phyloP scores from a whole-genome alignment of 2,329 filamentous ascomycete species.

The Aureobasidium sp. region DNA sequence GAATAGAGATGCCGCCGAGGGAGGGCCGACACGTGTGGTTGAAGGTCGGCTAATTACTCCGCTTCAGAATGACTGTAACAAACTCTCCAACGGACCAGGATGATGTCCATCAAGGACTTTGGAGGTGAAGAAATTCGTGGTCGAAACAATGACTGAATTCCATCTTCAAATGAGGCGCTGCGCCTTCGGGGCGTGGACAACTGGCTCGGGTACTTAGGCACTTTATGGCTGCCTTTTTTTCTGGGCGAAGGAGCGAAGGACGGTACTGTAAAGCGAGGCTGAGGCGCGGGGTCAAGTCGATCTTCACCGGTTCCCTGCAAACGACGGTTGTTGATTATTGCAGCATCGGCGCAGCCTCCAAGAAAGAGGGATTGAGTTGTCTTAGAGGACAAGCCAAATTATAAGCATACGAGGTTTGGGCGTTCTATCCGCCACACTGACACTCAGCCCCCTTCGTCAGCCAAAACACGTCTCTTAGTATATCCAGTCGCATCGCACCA shows the following conservation, averaged over 20 bases:
- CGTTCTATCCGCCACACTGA: not conserved
- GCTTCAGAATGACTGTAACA: not conserved
- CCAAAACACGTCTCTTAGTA: not conserved
- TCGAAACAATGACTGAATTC: not conserved
- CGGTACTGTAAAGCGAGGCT: not conserved
- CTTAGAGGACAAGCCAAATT: not conserved
- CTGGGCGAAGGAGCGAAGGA: not conserved
- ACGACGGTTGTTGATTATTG: not conserved
- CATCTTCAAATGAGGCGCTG: slow-evolving; percentile 14
- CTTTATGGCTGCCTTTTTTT: slow-evolving; percentile 3
- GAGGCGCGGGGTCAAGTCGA: slow-evolving; percentile 6
- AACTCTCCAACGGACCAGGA: not conserved
- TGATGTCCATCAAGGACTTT: not conserved
- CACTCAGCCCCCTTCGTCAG: not conserved
- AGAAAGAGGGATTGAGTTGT: not conserved
- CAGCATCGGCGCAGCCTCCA: not conserved
- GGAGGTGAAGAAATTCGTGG: not conserved
- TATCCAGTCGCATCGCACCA: not conserved
- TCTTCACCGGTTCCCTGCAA: slow-evolving; percentile 3
- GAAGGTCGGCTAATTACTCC: not conserved
- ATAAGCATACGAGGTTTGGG: not conserved
- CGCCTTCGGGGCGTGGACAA: slow-evolving; percentile 3
- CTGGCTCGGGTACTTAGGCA: not conserved
- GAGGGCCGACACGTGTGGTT: slow-evolving; percentile 1
- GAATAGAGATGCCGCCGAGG: not conserved